Conservation (phyloP, 768 basidiomycete species). For the Serendipita vermifera region DNA sequence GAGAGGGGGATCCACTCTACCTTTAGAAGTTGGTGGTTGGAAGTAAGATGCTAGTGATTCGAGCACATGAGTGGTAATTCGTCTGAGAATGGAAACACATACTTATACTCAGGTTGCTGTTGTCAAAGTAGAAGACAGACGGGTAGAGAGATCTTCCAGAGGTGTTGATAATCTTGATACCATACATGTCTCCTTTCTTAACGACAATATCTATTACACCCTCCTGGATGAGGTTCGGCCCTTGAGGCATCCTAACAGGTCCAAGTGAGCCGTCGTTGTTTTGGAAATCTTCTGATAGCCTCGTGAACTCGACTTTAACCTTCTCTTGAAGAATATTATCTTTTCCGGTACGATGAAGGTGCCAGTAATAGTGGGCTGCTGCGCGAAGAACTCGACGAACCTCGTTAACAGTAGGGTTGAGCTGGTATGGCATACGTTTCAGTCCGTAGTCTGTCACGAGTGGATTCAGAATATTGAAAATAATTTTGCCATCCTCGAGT, state of each 20-base stretch:
- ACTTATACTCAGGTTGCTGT: constrained; percentile 21
- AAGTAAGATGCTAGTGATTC: not conserved
- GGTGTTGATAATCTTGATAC: constrained; percentile 20
- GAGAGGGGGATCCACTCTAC: constrained; percentile 10
- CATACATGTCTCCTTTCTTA: constrained; percentile 16
- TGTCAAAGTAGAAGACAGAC: constrained; percentile 23
- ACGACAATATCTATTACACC: constrained; percentile 17
- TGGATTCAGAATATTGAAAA: not conserved
- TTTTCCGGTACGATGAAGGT: not conserved
- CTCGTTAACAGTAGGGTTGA: not conserved
- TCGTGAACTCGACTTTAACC: constrained; percentile 9
- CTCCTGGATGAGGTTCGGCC: constrained; percentile 11
- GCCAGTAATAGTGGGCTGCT: constrained; percentile 13
- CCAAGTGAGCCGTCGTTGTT: not conserved
- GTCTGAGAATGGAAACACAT: constrained; percentile 1
- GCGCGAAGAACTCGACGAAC: constrained; percentile 8
- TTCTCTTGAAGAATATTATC: no score
- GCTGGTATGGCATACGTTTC: not conserved
- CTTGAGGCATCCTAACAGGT: no score
- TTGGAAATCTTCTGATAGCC: constrained; percentile 2
- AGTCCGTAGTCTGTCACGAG: constrained; percentile 3
- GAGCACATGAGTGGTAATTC: not conserved
- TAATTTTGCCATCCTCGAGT: no score
- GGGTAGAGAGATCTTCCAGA: constrained; percentile 16
- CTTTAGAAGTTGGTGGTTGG: constrained; percentile 3